Evolutionary conservation across 2,329 filamentous ascomycete genomes (phyloP), one percentile per base, ranked within the genome.

Genomic region (Xylaria sp.): DNA sequence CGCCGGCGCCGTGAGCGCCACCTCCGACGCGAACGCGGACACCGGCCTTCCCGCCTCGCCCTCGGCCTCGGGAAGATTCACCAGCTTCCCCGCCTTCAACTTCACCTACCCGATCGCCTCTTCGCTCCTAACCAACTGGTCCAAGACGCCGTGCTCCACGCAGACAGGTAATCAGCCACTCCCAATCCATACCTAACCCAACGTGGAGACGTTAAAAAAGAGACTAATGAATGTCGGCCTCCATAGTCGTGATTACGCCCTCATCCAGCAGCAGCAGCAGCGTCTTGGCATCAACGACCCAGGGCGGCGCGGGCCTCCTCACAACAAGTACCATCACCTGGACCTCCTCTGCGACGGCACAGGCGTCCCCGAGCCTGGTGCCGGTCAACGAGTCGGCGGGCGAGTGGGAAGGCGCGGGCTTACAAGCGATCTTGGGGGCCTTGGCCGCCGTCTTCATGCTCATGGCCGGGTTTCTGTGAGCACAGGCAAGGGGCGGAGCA

Each of bases 61-160:
- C 44, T 39, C 41, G 21, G 17, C 54, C 4, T 37, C 52, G n/a
- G n/a, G n/a, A n/a, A n/a, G n/a, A n/a, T n/a, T n/a, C n/a, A n/a
- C n/a, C n/a, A n/a, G n/a, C 22, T 39, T 44, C 20, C 38, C 22
- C 16, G 19, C 29, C 3, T 39, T 24, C 41, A 44, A 22, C 6
- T 39, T 16, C 39, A 38, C n/a, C n/a, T 52, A 20, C 34, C 22
- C 55, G n/a, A 44, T 45, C 29, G 49, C 29, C n/a, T 52, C 55
- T 20, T 38, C 41, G n/a, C 24, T 52, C 4, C 16, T 44, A 22
- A 34, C 48, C 5, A 61, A 56, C 22, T 19, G 8, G 13, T 56
- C 55, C 6, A 61, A 47, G 39, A 13, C 48, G 8, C 56, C 58
- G 37, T 61, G 58, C 50, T 50, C 55, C 37, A 61, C 58, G 16